Evolutionary conservation across 2,329 filamentous ascomycete species (phyloP), one percentile per base, ranked within the genome.

Genomic region (Pseudovirgaria hyperparasitica): DNA sequence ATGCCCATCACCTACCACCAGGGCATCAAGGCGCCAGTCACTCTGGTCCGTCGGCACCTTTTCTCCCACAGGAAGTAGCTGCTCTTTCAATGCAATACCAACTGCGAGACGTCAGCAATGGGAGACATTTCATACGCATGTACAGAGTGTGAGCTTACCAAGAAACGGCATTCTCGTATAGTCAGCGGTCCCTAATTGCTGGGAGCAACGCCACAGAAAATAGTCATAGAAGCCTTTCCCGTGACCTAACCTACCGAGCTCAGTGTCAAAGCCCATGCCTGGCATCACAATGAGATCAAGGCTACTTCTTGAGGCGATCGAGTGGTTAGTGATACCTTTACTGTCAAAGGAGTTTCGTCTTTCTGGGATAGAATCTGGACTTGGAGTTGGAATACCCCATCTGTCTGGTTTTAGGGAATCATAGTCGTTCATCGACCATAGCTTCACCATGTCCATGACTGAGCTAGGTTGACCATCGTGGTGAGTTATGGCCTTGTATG

Each of bases 151-250:
- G 36, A 45, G 51, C 63, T 58, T 57, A 76, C 71, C 67, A 41
- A 74, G 65, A 58, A 67, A 64, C 40, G 68, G 70, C 58, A 67
- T 70, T 38, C 51, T 54, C 35, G 42, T 38, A 34, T 43, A 37
- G 35, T 43, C 34, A 27, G 28, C 24, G 34, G 27, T 23, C 42
- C 41, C 42, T 54, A 52, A 51, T 37, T 43, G 45, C 38, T 54
- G 52, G 54, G 66, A 51, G 67, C 86, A 92, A 40, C 77, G 72
- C 45, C 77, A 72, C 48, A 98, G 59, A 54, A 93, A 98, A 53
- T 76, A 80, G 60, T 98, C 90, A 63, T 98, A 98, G 59, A 92
- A 98, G 17, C 90, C 90, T 54, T 84, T 92, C 30, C 90, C 90
- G 54, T 98, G 90, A 21, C 90, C 90, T 12, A 96, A 67, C 41